A percentile compares a stretch with the other conserved stretches of the same genome.
These are phyloP conservation scores for Barbatosphaeria neglecta DNA, from an alignment of 495 filamentous ascomycete genomes.

Conservation along the genomic window DNA sequence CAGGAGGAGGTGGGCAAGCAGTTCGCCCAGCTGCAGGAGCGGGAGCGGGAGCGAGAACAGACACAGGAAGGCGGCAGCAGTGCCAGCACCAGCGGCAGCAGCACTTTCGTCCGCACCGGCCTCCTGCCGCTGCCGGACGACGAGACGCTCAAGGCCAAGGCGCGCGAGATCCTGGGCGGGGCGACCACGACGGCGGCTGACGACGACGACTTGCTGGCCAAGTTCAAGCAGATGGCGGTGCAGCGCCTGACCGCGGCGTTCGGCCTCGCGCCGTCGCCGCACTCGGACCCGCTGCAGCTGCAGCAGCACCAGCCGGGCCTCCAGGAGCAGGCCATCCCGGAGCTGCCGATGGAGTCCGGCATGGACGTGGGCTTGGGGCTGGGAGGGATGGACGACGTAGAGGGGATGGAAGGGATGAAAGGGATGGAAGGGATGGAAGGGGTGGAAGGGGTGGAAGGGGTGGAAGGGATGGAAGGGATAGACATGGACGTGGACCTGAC, in stretches of 20 bases:
- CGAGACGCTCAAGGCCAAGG: conserved; percentile 23
- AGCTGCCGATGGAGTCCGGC: conserved; percentile 2
- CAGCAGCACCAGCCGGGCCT: conserved; percentile 1
- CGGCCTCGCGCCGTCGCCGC: background rate
- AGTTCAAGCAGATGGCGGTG: conserved; percentile 32
- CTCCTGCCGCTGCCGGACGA: conserved; percentile 28
- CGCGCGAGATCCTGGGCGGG: conserved; percentile 29
- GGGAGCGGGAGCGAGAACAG: background rate
- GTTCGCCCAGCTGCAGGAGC: background rate
- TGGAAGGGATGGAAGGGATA: no score
- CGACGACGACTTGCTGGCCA: conserved; percentile 32
- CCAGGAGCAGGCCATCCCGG: background rate
- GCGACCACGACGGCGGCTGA: conserved; percentile 30
- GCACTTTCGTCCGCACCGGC: no score
- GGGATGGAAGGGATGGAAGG: no score
- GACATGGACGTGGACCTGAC: conserved; percentile 20
- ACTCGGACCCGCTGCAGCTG: no score
- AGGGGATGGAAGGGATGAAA: no score
- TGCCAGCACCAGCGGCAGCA: no score
- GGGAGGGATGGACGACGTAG: no score
- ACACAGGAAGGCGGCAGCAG: no score
- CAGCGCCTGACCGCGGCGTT: conserved; percentile 2
- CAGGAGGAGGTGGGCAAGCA: conserved; percentile 10
- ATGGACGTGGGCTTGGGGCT: conserved; percentile 4
- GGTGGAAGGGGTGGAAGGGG: no score